phyloP scores from a whole-genome alignment of 305 asterid genomes.

The Solanum hybrid region DNA sequence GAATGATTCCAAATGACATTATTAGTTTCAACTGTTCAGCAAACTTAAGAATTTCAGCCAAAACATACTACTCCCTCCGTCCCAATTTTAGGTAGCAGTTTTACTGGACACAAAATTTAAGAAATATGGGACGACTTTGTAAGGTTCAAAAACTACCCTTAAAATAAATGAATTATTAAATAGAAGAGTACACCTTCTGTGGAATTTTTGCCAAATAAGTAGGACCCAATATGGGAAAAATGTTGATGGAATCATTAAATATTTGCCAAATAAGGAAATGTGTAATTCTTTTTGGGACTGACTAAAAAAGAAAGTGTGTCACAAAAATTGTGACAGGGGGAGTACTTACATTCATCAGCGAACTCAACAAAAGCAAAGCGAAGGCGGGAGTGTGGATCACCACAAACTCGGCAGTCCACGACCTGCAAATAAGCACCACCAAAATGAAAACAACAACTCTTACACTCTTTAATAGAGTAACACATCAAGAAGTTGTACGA shows the following conservation, averaged over 20 bases:
- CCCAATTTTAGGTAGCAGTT: not conserved
- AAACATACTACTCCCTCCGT: not conserved
- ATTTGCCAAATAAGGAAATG: not conserved
- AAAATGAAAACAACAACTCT: not conserved
- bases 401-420: constrained; percentile 92
- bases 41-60: not conserved
- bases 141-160: not conserved
- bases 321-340: not conserved
- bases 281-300: not conserved
- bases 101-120: not conserved
- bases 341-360: constrained; percentile 62
- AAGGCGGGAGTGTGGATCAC: constrained; percentile 61
- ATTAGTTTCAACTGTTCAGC: not conserved
- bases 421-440: constrained; percentile 43
- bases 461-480: not conserved
- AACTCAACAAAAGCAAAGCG: constrained; percentile 97
- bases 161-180: not conserved
- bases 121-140: not conserved
- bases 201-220: not conserved
- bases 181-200: not conserved
- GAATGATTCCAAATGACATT: constrained; percentile 8
- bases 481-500: not conserved
- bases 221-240: not conserved
- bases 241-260: not conserved
- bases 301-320: not conserved